These are phyloP conservation scores for Euryodendron excelsum DNA, from an alignment of 148 eudicot species.

Conservation along the genomic window DNA sequence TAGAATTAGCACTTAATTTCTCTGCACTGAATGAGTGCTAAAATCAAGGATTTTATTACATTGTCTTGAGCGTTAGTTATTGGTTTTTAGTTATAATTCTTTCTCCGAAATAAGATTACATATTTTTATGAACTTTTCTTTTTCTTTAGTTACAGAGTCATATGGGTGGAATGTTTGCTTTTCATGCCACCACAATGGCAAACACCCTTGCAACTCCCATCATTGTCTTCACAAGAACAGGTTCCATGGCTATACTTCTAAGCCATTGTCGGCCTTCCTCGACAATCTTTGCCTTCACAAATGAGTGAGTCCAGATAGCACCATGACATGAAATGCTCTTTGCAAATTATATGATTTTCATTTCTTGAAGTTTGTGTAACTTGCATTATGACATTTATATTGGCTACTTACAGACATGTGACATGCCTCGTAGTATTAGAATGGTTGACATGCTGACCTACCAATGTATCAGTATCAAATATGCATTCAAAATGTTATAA, in stretches of 20 bases:
- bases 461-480: background rate
- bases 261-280: constrained; percentile 90
- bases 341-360: background rate
- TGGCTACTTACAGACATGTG: background rate
- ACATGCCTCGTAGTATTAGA: background rate
- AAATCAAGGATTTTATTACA: background rate
- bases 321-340: background rate
- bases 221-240: constrained; percentile 97
- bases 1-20: background rate
- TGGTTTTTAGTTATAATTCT: background rate
- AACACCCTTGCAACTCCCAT: constrained; percentile 81
- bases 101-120: background rate
- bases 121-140: background rate
- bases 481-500: background rate
- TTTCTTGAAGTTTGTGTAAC: background rate
- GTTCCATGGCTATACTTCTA: constrained; percentile 86
- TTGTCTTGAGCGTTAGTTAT: too few relatives aligned
- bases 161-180: constrained; percentile 92
- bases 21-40: background rate
- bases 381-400: background rate
- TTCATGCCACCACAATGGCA: constrained; percentile 91
- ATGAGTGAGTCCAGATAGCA: constrained; percentile 55
- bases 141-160: constrained; percentile 49
- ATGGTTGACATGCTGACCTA: background rate
- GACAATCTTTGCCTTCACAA: constrained; percentile 92